Base-by-base conservation (phyloP, 257 asterid genomes). In the Penstemon eatonii region DNA sequence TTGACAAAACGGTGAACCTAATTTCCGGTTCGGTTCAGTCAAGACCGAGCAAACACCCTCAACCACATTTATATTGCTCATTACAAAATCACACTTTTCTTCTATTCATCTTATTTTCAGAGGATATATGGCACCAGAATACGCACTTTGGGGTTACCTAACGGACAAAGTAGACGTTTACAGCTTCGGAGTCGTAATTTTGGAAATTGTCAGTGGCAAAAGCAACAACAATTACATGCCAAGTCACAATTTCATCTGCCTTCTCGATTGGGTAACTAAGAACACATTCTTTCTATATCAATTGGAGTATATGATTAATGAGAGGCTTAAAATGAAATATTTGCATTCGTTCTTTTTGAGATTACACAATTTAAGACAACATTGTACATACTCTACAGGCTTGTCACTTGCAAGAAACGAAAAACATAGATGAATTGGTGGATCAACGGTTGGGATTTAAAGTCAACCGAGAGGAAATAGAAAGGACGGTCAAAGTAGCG, bases 101-200 rank as follows among this genome's bases (percentile, higher is more conserved):
- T 64, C 44, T 42, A 45, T 39, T 64, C 44, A 9, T 68, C 36
- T 64, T 62, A 5, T 46, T 76, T 76, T 78, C 85, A 92, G 98
- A 63, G 98, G 98, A 53, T 92, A 92, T 60, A 89, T 92, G 96
- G 98, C 96, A 40, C 98, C 98, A 2, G 98, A 92, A 78, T 89
- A 92, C 69, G 96, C 96, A 18, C 55, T 87, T 8, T 89, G 95
- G 96, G 96, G 98, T 51, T 85, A 92, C 74, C 78, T 92, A 73
- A 87, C 96, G 0, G 80, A 87, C 75, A 92, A 92, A 79, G 96
- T 86, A 4, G 98, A 92, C 33, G 96, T 92, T 61, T 92, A 92
- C 78, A 92, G 98, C 87, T 92, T 84, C 8, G 98, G 98, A 5
- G 75, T 92, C 8, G 87, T 92, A 76, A 81, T 86, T 42, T 68